Percentiles rank a stretch among this genome's conserved stretches.
phyloP scores from a whole-genome alignment of 768 basidiomycete genomes.

The Neoboletus brunneissimus region DNA sequence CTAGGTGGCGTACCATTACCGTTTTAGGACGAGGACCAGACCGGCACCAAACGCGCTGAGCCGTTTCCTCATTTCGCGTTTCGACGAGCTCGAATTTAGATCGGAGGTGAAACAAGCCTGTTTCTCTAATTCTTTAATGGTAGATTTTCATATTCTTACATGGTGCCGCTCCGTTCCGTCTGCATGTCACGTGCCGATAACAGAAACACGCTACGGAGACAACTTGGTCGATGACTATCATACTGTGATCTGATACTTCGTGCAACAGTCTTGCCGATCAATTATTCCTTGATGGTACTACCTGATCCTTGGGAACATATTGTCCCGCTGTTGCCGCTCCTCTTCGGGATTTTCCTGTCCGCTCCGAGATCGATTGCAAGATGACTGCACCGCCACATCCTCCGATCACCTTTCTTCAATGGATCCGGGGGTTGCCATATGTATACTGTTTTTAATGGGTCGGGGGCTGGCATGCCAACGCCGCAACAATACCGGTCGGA shows the following conservation, averaged over 20 bases:
- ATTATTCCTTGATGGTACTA: neutral
- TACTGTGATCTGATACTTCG: neutral
- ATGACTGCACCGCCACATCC: neutral
- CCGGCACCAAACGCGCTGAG: neutral
- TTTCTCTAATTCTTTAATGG: neutral
- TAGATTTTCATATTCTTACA: neutral
- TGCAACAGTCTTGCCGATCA: neutral
- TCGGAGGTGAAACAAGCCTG: neutral
- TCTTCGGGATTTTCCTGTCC: neutral
- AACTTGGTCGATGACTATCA: neutral
- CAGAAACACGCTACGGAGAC: neutral
- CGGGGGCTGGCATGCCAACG: neutral
- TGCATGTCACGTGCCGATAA: neutral
- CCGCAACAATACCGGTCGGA: neutral
- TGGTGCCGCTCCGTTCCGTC: neutral
- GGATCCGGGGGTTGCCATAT: neutral
- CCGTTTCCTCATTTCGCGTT: neutral
- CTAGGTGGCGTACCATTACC: neutral
- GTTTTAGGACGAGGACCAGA: neutral
- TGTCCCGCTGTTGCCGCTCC: neutral
- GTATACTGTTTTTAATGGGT: neutral
- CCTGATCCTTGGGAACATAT: neutral
- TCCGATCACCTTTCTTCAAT: neutral
- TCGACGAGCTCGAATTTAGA: neutral
- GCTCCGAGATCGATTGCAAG: neutral